Evolutionary conservation across 2,329 filamentous ascomycete genomes (phyloP), one percentile per base, ranked within the genome.

Genomic region (Hortaea sp.): DNA sequence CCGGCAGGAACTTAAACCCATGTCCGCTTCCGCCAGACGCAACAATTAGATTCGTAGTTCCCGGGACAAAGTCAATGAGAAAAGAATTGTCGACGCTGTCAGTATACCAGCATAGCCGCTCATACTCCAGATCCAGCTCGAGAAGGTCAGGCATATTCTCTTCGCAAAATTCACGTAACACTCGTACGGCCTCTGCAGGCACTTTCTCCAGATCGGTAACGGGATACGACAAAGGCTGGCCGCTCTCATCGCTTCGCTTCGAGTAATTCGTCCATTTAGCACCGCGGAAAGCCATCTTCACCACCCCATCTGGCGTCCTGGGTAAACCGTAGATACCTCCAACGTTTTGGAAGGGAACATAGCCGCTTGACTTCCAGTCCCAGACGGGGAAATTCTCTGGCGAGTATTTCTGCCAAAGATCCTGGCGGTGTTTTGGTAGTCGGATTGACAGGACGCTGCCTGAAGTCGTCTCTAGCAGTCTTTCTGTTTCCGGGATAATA

Each of bases 251-350:
- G 37, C 45, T 47, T 27, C 35, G n/a, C 11, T 20, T 11, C 13
- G 41, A 39, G 13, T 47, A 47, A 29, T 47, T 37, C 5, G 57
- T 59, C 53, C 54, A 60, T 30, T 60, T 60, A 1, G 52, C 53
- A 1, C 57, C 57, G 48, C 78, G 75, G 52, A 78, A 74, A 3
- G 54, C 57, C 20, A 53, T 48, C 43, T 56, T 55, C 34, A 55
- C 37, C 11, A 55, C 39, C 11, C 53, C 53, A 43, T 53, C 50
- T 41, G 54, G 46, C 20, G 54, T 50, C 13, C 50, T 52, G 7
- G 54, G 54, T 35, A 55, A 55, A 29, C 54, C 29, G 39, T 54
- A 53, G 10, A 50, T 51, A 34, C 52, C 50, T 45, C 57, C 56
- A 29, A 56, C 47, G 40, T 57, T 50, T 35, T 44, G 6, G 28